Conservation (phyloP, 108 stramenopile species). For the Nitzschia sp. region DNA sequence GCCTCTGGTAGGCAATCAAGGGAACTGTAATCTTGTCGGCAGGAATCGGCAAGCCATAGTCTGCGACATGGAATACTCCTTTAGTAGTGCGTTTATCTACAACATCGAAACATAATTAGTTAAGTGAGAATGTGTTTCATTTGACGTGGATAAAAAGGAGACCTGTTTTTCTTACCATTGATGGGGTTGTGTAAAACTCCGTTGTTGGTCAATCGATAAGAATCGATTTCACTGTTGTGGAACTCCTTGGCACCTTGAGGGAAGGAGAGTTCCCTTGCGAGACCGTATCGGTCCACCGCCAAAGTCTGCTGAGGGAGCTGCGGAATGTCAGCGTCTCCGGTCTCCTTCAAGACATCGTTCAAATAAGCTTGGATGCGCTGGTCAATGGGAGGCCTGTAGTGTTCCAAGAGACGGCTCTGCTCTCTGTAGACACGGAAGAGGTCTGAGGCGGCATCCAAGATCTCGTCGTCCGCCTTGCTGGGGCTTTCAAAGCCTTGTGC, state of each 20-base stretch:
- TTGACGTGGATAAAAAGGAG: no score
- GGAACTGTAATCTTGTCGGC: constrained; percentile 61
- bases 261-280: constrained; percentile 54
- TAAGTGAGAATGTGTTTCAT: no score
- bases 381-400: constrained; percentile 48
- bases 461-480: constrained; percentile 39
- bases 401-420: constrained; percentile 50
- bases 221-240: constrained; percentile 44
- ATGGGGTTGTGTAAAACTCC: constrained; percentile 57
- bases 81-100: constrained; percentile 58
- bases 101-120: no score
- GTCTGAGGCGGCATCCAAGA: constrained; percentile 52
- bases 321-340: constrained; percentile 31
- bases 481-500: constrained; percentile 44
- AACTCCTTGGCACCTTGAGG: constrained; percentile 52
- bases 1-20: constrained; percentile 45
- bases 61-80: constrained; percentile 56
- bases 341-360: constrained; percentile 45
- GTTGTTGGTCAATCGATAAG: constrained; percentile 45
- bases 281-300: constrained; percentile 51
- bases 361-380: constrained; percentile 55
- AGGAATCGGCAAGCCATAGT: constrained; percentile 59
- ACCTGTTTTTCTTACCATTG: no score
- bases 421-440: constrained; percentile 54
- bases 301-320: constrained; percentile 40